Conservation (phyloP, 805 yeast species). For the Wickerhamomyces sydowiorum region DNA sequence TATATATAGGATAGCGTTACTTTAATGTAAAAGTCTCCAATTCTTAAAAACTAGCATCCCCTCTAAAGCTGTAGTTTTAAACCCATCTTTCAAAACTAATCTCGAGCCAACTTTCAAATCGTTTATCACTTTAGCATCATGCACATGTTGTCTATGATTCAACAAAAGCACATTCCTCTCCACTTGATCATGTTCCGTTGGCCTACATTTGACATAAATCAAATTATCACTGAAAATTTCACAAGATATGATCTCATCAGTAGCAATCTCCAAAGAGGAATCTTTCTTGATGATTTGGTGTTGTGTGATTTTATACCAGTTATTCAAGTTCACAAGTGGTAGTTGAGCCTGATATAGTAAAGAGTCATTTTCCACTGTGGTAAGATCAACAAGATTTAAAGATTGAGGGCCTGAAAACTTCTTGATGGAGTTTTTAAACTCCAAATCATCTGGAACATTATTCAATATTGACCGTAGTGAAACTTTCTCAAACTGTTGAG, state of each 20-base stretch:
- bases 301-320: conserved; percentile 16
- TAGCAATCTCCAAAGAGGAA: conserved; percentile 5
- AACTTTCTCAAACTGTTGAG: no score
- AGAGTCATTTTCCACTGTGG: conserved; percentile 1
- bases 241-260: not conserved
- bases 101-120: conserved; percentile 10
- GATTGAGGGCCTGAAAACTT: no score
- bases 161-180: conserved; percentile 8
- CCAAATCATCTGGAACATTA: no score
- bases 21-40: conserved; percentile 13
- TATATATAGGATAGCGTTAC: not conserved
- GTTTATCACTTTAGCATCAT: conserved; percentile 5
- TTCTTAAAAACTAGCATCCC: conserved; percentile 5
- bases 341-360: conserved; percentile 7
- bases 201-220: not conserved
- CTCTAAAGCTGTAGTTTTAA: not conserved
- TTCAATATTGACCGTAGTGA: no score
- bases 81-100: conserved; percentile 6
- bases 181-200: not conserved
- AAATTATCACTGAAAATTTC: not conserved
- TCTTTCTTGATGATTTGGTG: conserved; percentile 3
- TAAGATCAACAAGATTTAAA: not conserved
- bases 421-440: no score
- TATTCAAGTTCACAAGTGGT: conserved; percentile 14
- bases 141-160: conserved; percentile 12